Evolutionary conservation across 768 basidiomycete species (phyloP).

Genomic region (Exsudoporus frostii): DNA sequence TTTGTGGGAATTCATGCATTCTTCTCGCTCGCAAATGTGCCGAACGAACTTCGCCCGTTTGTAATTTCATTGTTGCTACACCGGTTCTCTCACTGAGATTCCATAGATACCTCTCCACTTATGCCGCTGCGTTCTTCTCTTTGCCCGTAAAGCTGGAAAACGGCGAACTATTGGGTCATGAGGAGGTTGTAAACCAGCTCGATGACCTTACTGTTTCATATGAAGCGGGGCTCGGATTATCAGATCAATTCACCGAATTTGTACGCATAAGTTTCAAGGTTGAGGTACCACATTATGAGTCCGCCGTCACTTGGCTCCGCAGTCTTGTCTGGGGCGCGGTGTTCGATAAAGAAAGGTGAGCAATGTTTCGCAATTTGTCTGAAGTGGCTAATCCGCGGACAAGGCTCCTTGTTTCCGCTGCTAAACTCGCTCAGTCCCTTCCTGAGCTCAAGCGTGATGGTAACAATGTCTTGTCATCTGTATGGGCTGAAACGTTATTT

Average conservation of each 20-base stretch:
- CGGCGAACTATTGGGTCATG: constrained; percentile 73
- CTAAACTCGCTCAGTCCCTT: constrained; percentile 86
- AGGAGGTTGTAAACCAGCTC: constrained; percentile 87
- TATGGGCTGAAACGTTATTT: constrained; percentile 65
- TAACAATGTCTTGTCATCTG: constrained; percentile 68
- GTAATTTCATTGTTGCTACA: constrained; percentile 28
- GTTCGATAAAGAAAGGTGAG: constrained; percentile 77
- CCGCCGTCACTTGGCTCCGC: constrained; percentile 80
- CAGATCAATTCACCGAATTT: constrained; percentile 67
- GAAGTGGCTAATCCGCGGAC: constrained; percentile 3
- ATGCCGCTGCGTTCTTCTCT: constrained; percentile 83
- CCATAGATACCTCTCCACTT: constrained; percentile 69
- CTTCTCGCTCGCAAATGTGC: constrained; percentile 72
- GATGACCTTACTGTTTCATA: constrained; percentile 92
- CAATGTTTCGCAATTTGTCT: not conserved
- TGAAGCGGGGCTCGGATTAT: constrained; percentile 64
- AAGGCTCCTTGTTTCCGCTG: constrained; percentile 79
- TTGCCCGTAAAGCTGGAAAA: constrained; percentile 71
- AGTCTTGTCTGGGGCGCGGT: constrained; percentile 74
- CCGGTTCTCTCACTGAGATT: constrained; percentile 4
- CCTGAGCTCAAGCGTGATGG: constrained; percentile 93
- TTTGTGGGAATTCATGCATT: constrained; percentile 81
- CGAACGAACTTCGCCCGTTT: constrained; percentile 69
- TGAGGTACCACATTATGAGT: constrained; percentile 73
- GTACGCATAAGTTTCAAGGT: constrained; percentile 81